Base-by-base conservation (phyloP, 768 basidiomycete genomes). In the Trametes meyenii region DNA sequence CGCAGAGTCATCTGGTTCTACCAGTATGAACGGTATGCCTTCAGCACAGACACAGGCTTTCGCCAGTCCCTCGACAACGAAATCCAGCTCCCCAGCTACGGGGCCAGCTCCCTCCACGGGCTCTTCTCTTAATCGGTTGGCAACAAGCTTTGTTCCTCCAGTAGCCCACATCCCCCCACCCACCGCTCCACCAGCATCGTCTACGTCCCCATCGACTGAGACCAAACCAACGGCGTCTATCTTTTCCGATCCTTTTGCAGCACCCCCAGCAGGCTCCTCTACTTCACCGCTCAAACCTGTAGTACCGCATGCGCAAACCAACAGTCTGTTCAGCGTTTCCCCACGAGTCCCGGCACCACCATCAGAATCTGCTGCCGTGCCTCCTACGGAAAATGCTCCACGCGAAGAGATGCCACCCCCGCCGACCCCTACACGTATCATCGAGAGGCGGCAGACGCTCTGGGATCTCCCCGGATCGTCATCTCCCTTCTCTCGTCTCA, bases 381-480 rank as follows among this genome's bases (percentile, higher is more conserved):
- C 51, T 5, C 3, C 38, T 49, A n/a, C 35, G 3, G 51, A 53
- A 11, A 54, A 56, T 23, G 39, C 45, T 21, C 5, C 45, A 0
- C 53, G 42, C 6, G 46, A 58, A 11, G 52, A 51, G n/a, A 57
- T 58, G 16, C 50, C 52, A 1, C 53, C 58, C 12, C 57, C 55
- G 14, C 48, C 55, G 2, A 55, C 58, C 2, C 52, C 63, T 6
- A 26, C 62, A 6, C 65, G 60, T 6, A 68, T 69, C 42, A 49
- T 68, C 2, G 66, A 69, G 36, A 54, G 69, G 19, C 59, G 65
- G 23, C 66, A 69, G 44, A 69, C 69, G 6, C 52, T 72, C 35
- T 71, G 68, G 67, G 70, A 70, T 19, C 38, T 70, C 2, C 70
- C 71, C 7, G 62, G 68, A 11, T 55, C 62, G 1, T 60, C 61